A percentile compares a stretch with the other conserved stretches of the same genome.
These are phyloP conservation scores for Steccherinum ochraceum DNA, from an alignment of 768 basidiomycete species.

Conservation along the genomic window DNA sequence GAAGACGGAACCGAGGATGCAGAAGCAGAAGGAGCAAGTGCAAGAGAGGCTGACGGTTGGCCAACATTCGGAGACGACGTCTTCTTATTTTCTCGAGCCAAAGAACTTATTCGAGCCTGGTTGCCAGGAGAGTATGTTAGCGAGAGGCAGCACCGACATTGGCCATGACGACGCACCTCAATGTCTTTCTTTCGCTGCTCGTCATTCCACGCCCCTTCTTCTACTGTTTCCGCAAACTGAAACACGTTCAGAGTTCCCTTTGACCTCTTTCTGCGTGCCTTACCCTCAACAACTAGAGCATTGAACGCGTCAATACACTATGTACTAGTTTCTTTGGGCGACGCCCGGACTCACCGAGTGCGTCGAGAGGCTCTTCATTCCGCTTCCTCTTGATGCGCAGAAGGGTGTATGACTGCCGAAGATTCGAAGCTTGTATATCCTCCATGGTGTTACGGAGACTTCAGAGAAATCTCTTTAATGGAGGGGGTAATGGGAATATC, in stretches of 20 bases:
- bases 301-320: neutral
- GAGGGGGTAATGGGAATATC: too few species aligned
- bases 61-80: slow-evolving; percentile 8
- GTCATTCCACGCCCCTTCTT: slow-evolving; percentile 62
- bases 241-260: slow-evolving; percentile 55
- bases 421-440: neutral
- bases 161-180: slow-evolving; percentile 41
- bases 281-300: slow-evolving; percentile 55
- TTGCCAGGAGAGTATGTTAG: slow-evolving; percentile 10
- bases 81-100: slow-evolving; percentile 8
- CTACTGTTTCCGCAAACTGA: slow-evolving; percentile 77
- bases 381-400: slow-evolving; percentile 80
- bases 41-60: slow-evolving; percentile 9
- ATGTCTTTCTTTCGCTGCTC: slow-evolving; percentile 49
- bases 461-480: too few species aligned
- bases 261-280: slow-evolving; percentile 55
- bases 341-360: slow-evolving; percentile 50
- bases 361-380: slow-evolving; percentile 78
- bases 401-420: slow-evolving; percentile 53
- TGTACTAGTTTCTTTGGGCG: slow-evolving; percentile 5
- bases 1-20: slow-evolving; percentile 1
- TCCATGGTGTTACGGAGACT: too few species aligned
- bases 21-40: slow-evolving; percentile 2
- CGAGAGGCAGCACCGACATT: neutral
- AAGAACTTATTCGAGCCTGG: slow-evolving; percentile 4